Conservation (phyloP, 805 yeast genomes). For the Kodamaea leandrae region DNA sequence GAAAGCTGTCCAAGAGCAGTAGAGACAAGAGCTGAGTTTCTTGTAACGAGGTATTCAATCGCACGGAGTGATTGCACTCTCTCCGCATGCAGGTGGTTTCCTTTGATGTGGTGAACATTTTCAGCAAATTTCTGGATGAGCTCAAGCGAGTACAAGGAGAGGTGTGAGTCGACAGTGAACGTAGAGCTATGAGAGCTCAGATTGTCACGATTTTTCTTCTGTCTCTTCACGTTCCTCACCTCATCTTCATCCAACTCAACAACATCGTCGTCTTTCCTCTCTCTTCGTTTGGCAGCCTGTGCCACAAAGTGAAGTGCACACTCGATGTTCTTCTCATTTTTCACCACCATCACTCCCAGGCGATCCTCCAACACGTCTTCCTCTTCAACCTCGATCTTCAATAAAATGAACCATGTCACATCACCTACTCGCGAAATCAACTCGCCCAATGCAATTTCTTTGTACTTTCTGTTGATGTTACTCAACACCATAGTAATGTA, state of each 20-base stretch:
- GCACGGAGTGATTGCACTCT: slow-evolving; percentile 73
- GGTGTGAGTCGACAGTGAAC: neutral
- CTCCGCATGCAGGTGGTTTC: slow-evolving; percentile 55
- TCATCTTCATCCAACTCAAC: slow-evolving; percentile 26
- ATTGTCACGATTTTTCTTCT: neutral
- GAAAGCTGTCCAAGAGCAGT: slow-evolving; percentile 78
- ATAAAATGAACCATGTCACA: slow-evolving; percentile 35
- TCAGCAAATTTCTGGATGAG: slow-evolving; percentile 78
- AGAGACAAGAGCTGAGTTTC: slow-evolving; percentile 51
- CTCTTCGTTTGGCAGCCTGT: slow-evolving; percentile 21
- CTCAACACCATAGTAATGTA: slow-evolving; percentile 53
- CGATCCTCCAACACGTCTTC: too few relatives aligned
- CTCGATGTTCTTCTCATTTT: slow-evolving; percentile 34
- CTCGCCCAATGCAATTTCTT: slow-evolving; percentile 28
- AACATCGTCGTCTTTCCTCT: slow-evolving; percentile 14
- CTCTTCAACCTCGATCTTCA: slow-evolving; percentile 32
- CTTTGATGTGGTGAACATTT: slow-evolving; percentile 64
- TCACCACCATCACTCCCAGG: slow-evolving; percentile 19
- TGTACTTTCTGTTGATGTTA: slow-evolving; percentile 51
- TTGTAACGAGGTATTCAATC: slow-evolving; percentile 60
- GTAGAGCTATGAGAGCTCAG: too few relatives aligned
- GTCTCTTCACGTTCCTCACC: slow-evolving; percentile 14
- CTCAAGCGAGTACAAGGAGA: slow-evolving; percentile 49
- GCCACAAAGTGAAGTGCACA: slow-evolving; percentile 42
- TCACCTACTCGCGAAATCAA: slow-evolving; percentile 38